Evolutionary conservation across 2,329 filamentous ascomycete genomes (phyloP), one percentile per base, ranked within the genome.

Genomic region (Aureobasidium sp.): DNA sequence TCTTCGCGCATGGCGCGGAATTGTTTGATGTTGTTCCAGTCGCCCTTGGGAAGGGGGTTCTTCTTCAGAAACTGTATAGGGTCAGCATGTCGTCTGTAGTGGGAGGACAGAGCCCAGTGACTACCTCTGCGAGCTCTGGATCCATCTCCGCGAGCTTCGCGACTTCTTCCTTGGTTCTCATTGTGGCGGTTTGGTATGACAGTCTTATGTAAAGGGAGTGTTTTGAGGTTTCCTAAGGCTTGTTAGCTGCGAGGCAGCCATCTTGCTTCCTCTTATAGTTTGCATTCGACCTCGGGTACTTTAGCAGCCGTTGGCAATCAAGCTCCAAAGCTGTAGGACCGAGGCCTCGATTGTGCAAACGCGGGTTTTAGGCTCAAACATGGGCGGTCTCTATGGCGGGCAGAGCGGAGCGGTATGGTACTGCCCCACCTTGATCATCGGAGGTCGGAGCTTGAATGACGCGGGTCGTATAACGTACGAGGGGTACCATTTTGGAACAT

Each of bases 91-190:
- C 34, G 13, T 24, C 12, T 24, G 9, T 27, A 12, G 20, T 1
- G 9, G 20, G 2, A 17, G 15, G 32, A 13, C 8, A 24, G 24
- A 5, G 10, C 15, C 29, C 24, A 9, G 29, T 26, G 26, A 13
- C 13, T 36, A 66, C 65, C 41, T 63, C 44, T 12, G 50, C 61
- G 6, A 66, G 46, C 43, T 66, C 65, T 7, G 63, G 61, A 29
- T 66, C 61, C 32, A 56, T 44, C 47, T 64, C 62, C 13, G 52
- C 57, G 44, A 66, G 51, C 48, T 60, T 62, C 7, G 50, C 52
- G n/a, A 66, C 61, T 29, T 46, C 50, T 44, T 64, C 65, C 15
- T 50, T 59, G 26, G 47, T 47, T 34, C 36, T 61, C 37, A 47
- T 61, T 6, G 27, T 47, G 24, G 47, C 48, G 37, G 36, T 36